Base-by-base conservation (phyloP, 1,139 yeast genomes). In the Kurtzmaniella quercitrusa region DNA sequence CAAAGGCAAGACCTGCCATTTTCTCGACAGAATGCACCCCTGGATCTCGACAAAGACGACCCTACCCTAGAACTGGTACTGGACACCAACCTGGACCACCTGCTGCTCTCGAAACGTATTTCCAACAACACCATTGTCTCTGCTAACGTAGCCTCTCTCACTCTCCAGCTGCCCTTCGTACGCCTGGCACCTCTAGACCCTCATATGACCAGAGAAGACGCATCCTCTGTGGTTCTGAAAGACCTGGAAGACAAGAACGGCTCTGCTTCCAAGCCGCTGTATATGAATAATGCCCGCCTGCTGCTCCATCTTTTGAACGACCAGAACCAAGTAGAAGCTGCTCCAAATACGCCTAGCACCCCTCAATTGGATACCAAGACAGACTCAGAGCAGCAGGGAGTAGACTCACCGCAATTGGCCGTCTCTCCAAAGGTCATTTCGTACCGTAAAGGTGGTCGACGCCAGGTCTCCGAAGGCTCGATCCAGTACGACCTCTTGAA, bases 171-270 rank as follows among this genome's bases (percentile, higher is more conserved):
- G 3, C 68, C 73, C 10, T 67, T 68, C 44, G 61, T 57, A 38
- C 79, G 79, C 51, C 66, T 82, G 2, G 59, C 71, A 0, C 85
- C 85, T 0, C 85, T 85, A 0, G 66, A 75, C 48, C 85, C 87
- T 0, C 75, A 70, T 41, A 77, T 82, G 2, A 81, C 86, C 0
- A 73, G 60, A 43, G 73, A 78, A 38, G 85, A 80, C 51, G 78
- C 77, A 12, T 67, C 53, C 44, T 67, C 73, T n/a, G 56, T 67
- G 17, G 57, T 70, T 7, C 68, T 75, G 12, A 66, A 59, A 45
- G 76, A 71, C 34, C 23, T 37, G 37, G 41, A 40, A 18, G 42
- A 48, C 29, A 27, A 27, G 14, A 7, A 7, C 6, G 31, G 31
- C 14, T 27, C 41, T 45, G 27, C 12, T 3, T 2, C 27, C 23